Conservation (phyloP, 768 basidiomycete genomes). For the Tricholoma bakamatsutake region DNA sequence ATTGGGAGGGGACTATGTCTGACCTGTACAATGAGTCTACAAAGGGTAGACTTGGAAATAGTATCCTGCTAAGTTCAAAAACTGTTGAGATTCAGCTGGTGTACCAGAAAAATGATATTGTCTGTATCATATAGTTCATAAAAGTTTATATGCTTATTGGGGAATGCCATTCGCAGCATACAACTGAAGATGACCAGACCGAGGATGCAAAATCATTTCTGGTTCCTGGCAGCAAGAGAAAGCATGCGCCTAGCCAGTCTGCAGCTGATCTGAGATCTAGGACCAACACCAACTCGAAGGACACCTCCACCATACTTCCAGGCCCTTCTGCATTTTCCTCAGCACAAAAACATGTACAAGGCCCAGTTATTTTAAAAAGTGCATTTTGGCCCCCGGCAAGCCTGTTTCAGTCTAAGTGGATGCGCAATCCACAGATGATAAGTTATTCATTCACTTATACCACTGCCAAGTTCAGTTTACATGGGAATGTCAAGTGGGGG, state of each 20-base stretch:
- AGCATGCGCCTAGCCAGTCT: background rate
- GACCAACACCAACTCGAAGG: no score
- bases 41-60: background rate
- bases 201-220: background rate
- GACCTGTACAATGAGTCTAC: background rate
- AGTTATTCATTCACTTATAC: background rate
- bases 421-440: background rate
- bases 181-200: background rate
- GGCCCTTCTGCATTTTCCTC: no score
- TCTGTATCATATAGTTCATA: background rate
- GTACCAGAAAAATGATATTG: background rate
- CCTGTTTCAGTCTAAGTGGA: background rate
- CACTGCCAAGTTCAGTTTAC: background rate
- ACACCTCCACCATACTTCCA: no score
- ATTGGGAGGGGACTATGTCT: conserved; percentile 2
- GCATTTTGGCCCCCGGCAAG: no score
- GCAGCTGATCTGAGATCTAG: no score
- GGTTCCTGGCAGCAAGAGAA: background rate
- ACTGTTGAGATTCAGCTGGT: background rate
- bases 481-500: background rate
- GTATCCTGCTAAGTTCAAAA: background rate
- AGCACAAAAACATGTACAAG: no score
- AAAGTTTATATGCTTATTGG: background rate
- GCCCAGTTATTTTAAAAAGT: no score
- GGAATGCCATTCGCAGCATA: background rate